Percentiles rank a stretch among this genome's conserved stretches.
Evolutionary conservation across 2,329 filamentous ascomycete species (phyloP).

Genomic region (Hypoxylon sp.): DNA sequence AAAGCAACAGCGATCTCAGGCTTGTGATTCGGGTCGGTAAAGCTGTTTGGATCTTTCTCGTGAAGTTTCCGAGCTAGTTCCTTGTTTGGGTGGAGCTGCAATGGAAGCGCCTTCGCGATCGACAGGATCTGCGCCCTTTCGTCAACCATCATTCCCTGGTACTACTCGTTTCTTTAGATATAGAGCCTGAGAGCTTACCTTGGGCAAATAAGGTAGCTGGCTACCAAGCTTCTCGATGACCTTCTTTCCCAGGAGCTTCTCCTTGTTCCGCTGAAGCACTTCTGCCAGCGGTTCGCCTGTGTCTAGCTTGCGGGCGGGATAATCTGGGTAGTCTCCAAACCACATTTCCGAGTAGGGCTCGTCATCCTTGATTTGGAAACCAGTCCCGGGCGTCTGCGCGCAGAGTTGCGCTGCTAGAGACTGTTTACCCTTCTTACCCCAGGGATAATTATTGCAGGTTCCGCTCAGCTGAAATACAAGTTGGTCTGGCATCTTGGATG

Average conservation of each 20-base stretch:
- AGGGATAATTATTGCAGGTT: slow-evolving; percentile 72
- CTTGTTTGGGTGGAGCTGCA: slow-evolving; percentile 82
- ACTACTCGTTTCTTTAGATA: background rate
- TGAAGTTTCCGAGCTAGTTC: slow-evolving; percentile 74
- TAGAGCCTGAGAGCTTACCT: slow-evolving; percentile 59
- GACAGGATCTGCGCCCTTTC: slow-evolving; percentile 69
- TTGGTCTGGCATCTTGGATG: slow-evolving; percentile 43
- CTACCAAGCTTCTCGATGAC: slow-evolving; percentile 72
- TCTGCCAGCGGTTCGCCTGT: slow-evolving; percentile 75
- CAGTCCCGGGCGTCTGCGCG: slow-evolving; percentile 71
- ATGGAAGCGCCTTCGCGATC: slow-evolving; percentile 79
- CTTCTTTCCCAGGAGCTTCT: slow-evolving; percentile 72
- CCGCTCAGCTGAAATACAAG: slow-evolving; percentile 62
- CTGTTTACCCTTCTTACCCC: slow-evolving; percentile 76
- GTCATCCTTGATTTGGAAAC: slow-evolving; percentile 74
- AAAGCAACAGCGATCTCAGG: slow-evolving; percentile 83
- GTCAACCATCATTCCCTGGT: slow-evolving; percentile 21
- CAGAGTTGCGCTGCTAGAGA: slow-evolving; percentile 76
- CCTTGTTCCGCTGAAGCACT: slow-evolving; percentile 71
- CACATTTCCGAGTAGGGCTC: slow-evolving; percentile 76
- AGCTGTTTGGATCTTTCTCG: slow-evolving; percentile 72
- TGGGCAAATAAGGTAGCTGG: slow-evolving; percentile 79
- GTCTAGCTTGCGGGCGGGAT: slow-evolving; percentile 73
- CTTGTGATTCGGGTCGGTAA: slow-evolving; percentile 81
- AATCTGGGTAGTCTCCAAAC: slow-evolving; percentile 82